Evolutionary conservation across 2,329 filamentous ascomycete genomes (phyloP), one percentile per base, ranked within the genome.

Genomic region (Neoscytalidium dimidiatum): DNA sequence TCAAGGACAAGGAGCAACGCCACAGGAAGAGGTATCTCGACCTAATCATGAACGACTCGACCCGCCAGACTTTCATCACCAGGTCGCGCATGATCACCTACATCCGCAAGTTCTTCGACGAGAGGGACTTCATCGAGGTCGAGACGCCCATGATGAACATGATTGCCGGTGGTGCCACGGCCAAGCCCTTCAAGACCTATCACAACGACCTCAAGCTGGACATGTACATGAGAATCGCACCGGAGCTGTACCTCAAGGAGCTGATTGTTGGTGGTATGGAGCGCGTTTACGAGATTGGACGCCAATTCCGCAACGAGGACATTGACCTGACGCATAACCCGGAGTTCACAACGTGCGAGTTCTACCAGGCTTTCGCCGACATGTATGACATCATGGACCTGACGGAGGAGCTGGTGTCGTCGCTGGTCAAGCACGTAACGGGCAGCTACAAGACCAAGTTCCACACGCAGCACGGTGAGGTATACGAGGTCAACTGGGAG

Each of bases 101-200:
- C 76, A 90, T 99, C 70, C 92, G 95, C 70, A 86, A 87, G 72
- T 99, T 90, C 84, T 92, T 99, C 71, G 92, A 97, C 73, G 86
- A 90, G 71, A 86, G 90, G 62, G 92, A 94, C 72, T 99, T 99
- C 78, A 84, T 93, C 64, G 94, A 97, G 78, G 94, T 98, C 28
- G 92, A 98, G 81, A 99, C 95, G 0, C 94, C 95, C 4, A 97
- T 98, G 88, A 94, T 99, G 86, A 96, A 97, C 77, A 87, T 91
- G 73, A 96, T 97, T 75, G 93, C 95, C 31, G 96, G 95, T 71
- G 95, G 95, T 75, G 95, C 95, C 35, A 98, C 95, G 1, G 95
- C 95, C 66, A 93, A 91, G 82, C 95, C 95, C 4, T 99, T 99
- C 81, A 84, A 91, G 71, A 98, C 95, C 14, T 91, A 96, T 79